Evolutionary conservation across 1,284 basidiomycete genomes (phyloP).

Genomic region (Vanrija sp.): DNA sequence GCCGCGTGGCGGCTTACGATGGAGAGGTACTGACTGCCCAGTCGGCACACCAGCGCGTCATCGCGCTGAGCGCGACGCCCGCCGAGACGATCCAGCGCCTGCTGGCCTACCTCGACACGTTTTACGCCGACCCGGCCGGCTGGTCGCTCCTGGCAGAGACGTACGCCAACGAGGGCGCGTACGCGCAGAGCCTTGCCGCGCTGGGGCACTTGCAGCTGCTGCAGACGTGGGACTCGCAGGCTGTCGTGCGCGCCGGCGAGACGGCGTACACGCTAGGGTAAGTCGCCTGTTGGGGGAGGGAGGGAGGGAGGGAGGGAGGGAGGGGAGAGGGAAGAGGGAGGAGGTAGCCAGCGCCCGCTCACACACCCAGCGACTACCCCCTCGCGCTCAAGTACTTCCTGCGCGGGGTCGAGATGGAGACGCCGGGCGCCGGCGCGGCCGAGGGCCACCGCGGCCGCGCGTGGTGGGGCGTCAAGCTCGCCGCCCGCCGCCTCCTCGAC

Average conservation of each 20-base stretch:
- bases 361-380: conserved; percentile 56
- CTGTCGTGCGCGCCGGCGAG: conserved; percentile 38
- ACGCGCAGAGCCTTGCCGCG: conserved; percentile 27
- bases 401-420: conserved; percentile 75
- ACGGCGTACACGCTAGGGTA: conserved; percentile 43
- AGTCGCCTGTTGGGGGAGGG: conserved; percentile 6
- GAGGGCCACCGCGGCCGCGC: conserved; percentile 48
- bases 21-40: conserved; percentile 46
- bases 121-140: conserved; percentile 85
- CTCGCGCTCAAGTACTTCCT: conserved; percentile 80
- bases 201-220: conserved; percentile 42
- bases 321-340: not conserved
- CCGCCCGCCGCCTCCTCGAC: conserved; percentile 56
- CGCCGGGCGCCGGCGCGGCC: conserved; percentile 52
- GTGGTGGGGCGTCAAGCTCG: conserved; percentile 81
- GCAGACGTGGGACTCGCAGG: conserved; percentile 39
- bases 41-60: conserved; percentile 78
- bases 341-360: not conserved
- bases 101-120: conserved; percentile 77
- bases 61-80: conserved; percentile 56
- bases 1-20: too few relatives aligned
- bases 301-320: not conserved
- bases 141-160: conserved; percentile 93
- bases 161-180: conserved; percentile 76
- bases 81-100: conserved; percentile 71